phyloP scores from a whole-genome alignment of 2,329 filamentous ascomycete species.

The Arthroderma uncinatum region DNA sequence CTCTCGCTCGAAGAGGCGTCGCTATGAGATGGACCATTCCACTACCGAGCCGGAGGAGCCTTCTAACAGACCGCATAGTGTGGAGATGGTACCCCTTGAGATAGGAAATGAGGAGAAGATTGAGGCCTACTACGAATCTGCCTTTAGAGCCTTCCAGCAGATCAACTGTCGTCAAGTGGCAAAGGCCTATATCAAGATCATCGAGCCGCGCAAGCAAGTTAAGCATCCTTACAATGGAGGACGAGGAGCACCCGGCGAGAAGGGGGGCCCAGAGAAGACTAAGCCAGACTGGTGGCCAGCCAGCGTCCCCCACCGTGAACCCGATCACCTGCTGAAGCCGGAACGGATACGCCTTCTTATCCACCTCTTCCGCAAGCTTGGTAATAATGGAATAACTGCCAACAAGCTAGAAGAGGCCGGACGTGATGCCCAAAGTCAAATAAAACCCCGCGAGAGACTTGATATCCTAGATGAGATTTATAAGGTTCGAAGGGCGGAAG shows the following conservation, averaged over 20 bases:
- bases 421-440: conserved; percentile 27
- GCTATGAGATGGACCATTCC: neutral
- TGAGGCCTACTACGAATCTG: too few relatives aligned
- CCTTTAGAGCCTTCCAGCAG: too few relatives aligned
- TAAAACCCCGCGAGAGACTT: conserved; percentile 27
- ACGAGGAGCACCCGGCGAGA: conserved; percentile 29
- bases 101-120: conserved; percentile 32
- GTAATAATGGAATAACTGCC: conserved; percentile 25
- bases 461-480: conserved; percentile 33
- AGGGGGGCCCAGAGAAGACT: conserved; percentile 34
- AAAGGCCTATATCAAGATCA: too few relatives aligned
- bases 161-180: too few relatives aligned
- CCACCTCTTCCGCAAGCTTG: conserved; percentile 32
- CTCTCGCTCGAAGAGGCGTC: neutral
- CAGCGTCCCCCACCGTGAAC: conserved; percentile 38
- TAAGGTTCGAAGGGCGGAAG: conserved; percentile 23
- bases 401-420: conserved; percentile 33
- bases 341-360: conserved; percentile 30
- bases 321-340: conserved; percentile 39
- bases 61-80: neutral
- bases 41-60: neutral
- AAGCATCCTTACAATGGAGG: conserved; percentile 41
- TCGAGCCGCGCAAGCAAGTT: conserved; percentile 39
- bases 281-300: too few relatives aligned
- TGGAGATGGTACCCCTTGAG: conserved; percentile 17